Percentiles rank a stretch among this genome's conserved stretches.
phyloP scores from a whole-genome alignment of 805 yeast species.

The Hyphopichia homilentoma region DNA sequence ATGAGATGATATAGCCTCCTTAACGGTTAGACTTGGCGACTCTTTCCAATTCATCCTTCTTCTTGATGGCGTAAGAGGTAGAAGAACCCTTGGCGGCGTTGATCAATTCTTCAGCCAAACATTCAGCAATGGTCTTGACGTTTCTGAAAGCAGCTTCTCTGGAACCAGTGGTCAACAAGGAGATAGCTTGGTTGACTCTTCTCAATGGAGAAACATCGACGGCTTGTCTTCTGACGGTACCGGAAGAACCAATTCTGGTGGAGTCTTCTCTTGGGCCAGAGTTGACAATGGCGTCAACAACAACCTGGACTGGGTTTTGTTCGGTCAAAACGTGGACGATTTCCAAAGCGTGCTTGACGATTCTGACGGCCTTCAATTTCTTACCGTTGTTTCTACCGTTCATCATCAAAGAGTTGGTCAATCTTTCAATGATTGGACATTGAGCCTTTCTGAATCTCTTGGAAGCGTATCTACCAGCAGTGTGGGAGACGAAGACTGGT shows the following conservation, averaged over 20 bases:
- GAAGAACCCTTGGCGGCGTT: constrained; percentile 99
- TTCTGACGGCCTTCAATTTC: constrained; percentile 99
- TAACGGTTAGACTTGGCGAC: constrained; percentile 99
- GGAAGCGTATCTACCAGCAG: constrained; percentile 99
- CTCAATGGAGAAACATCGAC: constrained; percentile 99
- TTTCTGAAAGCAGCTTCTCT: constrained; percentile 99
- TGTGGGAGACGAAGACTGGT: constrained; percentile 97
- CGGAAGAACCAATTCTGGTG: constrained; percentile 99
- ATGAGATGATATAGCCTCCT: constrained; percentile 28
- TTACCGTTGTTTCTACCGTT: constrained; percentile 99
- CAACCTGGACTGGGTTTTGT: constrained; percentile 98
- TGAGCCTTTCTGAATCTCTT: constrained; percentile 99
- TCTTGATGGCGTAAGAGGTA: constrained; percentile 99
- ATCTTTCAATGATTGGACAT: constrained; percentile 98
- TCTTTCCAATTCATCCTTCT: constrained; percentile 99
- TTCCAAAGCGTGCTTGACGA: constrained; percentile 98
- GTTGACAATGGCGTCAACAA: constrained; percentile 99
- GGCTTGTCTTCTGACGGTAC: constrained; percentile 99
- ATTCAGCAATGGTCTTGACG: constrained; percentile 99
- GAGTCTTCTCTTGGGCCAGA: constrained; percentile 99
- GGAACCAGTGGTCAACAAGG: constrained; percentile 98
- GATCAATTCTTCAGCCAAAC: constrained; percentile 99
- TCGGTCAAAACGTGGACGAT: constrained; percentile 96
- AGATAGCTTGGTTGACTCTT: constrained; percentile 99
- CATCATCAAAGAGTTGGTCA: constrained; percentile 99